Evolutionary conservation across 495 filamentous ascomycete genomes (phyloP), one percentile per base, ranked within the genome.

Genomic region (Hyaloscypha finlandica): DNA sequence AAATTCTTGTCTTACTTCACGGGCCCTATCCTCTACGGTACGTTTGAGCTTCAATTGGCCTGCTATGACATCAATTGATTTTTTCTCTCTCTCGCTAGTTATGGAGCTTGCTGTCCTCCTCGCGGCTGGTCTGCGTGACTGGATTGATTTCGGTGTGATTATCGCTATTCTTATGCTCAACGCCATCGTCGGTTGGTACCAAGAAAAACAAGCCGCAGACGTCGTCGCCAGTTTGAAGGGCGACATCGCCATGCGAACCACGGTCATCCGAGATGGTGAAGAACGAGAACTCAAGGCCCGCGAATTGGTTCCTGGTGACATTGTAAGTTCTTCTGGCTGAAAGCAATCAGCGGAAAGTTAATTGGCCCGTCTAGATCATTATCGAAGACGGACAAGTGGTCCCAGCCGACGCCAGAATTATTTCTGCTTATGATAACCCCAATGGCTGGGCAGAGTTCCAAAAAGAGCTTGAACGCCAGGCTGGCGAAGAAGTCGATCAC

Each of bases 181-280:
- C 80, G 91, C 91, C n/a, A 77, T 82, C 59, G 90, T 92, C 75
- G 90, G 90, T 81, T 94, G 90, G 86, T 94, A 93, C 77, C 90
- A 94, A 77, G 91, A 94, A 77, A 93, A 92, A 80, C 89, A 92
- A 80, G 91, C 91, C 67, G 90, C 89, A 67, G 91, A 94, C 77
- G 89, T 94, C 71, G 91, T 94, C 67, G 89, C 90, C 64, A 86
- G 81, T 65, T 80, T 94, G 52, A 92, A 92, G 80, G 91, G 91
- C 81, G 90, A 93, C 73, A 94, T 94, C 76, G 90, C 91, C 67
- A 90, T 94, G 88, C 88, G 85, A 76, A 86, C 89, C 61, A 79
- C 81, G 71, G 89, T 92, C 72, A 75, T 92, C 67, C 89, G 90
- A 71, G 83, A 92, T 76, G 90, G 90, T 64, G 77, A 81, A 58